phyloP scores from a whole-genome alignment of 352 stramenopile species.

The Halophytophthora polymorphica region DNA sequence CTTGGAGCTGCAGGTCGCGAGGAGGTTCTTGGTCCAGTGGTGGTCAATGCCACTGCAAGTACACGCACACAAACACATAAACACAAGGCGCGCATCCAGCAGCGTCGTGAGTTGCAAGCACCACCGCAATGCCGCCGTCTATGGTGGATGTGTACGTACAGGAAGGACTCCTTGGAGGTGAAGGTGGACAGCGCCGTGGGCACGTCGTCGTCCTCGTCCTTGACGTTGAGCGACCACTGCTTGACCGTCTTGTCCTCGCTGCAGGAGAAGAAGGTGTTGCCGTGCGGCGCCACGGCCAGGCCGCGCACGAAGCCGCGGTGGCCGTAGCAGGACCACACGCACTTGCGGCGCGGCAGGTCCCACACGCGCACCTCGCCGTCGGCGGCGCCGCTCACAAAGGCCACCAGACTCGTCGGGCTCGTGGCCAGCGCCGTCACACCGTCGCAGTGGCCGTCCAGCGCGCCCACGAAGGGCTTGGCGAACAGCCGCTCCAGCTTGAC shows the following conservation, averaged over 20 bases:
- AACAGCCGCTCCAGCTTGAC: conserved; percentile 99
- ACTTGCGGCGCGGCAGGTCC: conserved; percentile 94
- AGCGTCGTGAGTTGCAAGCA: neutral
- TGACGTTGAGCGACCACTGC: conserved; percentile 81
- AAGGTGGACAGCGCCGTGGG: conserved; percentile 71
- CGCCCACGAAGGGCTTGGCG: conserved; percentile 97
- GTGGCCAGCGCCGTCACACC: conserved; percentile 92
- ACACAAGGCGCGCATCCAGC: neutral
- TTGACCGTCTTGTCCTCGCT: conserved; percentile 96
- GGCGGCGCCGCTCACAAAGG: conserved; percentile 84
- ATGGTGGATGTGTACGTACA: conserved; percentile 35
- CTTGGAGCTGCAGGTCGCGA: conserved; percentile 89
- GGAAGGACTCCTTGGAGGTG: conserved; percentile 82
- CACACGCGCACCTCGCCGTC: conserved; percentile 96
- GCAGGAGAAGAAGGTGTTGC: conserved; percentile 91
- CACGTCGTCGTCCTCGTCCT: conserved; percentile 67
- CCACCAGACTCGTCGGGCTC: conserved; percentile 89
- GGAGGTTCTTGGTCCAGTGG: conserved; percentile 93
- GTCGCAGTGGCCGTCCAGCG: conserved; percentile 97
- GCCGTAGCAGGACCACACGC: conserved; percentile 91
- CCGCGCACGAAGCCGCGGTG: conserved; percentile 94
- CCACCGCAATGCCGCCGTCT: neutral
- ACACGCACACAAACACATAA: conserved; percentile 9
- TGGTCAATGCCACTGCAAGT: conserved; percentile 96
- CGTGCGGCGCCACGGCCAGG: conserved; percentile 75